Evolutionary conservation across 805 yeast genomes (phyloP), one percentile per base, ranked within the genome.

Genomic region (Lipomyces sp.): DNA sequence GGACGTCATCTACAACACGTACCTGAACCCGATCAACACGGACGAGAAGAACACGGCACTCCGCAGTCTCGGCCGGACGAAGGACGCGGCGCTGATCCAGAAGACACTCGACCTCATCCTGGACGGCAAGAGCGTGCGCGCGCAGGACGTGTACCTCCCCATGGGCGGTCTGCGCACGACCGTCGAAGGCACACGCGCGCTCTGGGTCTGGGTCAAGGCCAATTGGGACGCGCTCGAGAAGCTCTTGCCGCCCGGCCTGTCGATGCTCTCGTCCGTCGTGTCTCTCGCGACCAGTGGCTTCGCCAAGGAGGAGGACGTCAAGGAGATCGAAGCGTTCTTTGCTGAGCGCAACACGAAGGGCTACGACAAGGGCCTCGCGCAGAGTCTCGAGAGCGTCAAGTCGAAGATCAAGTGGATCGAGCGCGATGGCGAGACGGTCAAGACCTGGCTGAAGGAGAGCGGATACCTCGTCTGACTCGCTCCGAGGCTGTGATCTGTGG

Each of bases 241-340:
- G 66, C 72, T 76, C 63, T 77, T 88, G 65, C 96, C 97, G 45
- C 87, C 95, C 14, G 84, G 87, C 11, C 76, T 84, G 57, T 76
- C 88, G 22, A 80, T 89, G 86, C 74, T 91, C 61, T 84, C 91
- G 19, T 74, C 83, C 18, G 82, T 93, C 51, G 84, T 91, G 35
- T 73, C 75, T 29, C 57, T 84, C 32, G 70, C 82, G 42, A 76
- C 86, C 35, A 69, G 81, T 22, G 80, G 84, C 1, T 83, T 80
- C 69, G 76, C 88, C 26, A 77, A 78, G 47, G 66, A 68, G 33
- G 78, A 73, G 31, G 70, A 69, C 48, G 63, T 62, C 24, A 61
- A 53, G 10, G 77, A 73, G 34, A 68, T 76, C 23, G 66, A 65
- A 34, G 53, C 43, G n/a, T 81, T 80, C 63, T 81, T 81, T 60